A percentile compares a stretch with the other conserved stretches of the same genome.
Conservation (phyloP, 306 rosid genomes). For the Vigna angularis region DNA sequence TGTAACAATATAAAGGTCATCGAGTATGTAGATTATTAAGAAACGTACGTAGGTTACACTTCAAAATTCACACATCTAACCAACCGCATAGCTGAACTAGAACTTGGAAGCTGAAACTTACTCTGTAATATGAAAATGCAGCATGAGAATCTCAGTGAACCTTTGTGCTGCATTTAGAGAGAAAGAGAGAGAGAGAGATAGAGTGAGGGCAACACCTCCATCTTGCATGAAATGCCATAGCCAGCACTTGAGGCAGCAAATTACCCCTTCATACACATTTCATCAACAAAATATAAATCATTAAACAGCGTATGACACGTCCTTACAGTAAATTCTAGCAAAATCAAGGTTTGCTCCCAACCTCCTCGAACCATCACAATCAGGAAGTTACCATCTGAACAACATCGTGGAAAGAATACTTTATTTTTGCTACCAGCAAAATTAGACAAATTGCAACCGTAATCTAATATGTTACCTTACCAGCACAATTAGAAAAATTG, state of each 20-base stretch:
- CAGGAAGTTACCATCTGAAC: neutral
- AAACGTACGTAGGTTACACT: neutral
- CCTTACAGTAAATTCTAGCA: slow-evolving; percentile 10
- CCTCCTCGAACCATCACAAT: slow-evolving; percentile 2
- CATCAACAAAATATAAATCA: slow-evolving; percentile 21
- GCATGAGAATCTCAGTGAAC: neutral
- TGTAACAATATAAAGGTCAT: neutral
- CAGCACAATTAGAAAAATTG: too few species aligned
- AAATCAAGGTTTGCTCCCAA: neutral
- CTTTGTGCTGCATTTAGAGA: slow-evolving; percentile 12
- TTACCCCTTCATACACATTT: slow-evolving; percentile 25
- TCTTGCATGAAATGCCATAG: slow-evolving; percentile 20
- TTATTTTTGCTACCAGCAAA: slow-evolving; percentile 26
- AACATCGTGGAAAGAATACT: slow-evolving; percentile 22
- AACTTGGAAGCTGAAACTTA: slow-evolving; percentile 27
- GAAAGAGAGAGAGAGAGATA: neutral
- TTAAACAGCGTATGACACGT: neutral
- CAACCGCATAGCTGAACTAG: slow-evolving; percentile 9
- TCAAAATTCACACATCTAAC: neutral
- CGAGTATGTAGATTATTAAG: neutral
- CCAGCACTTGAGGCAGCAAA: slow-evolving; percentile 18
- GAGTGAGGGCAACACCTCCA: slow-evolving; percentile 25
- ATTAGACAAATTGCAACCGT: slow-evolving; percentile 46
- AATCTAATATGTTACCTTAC: slow-evolving; percentile 13
- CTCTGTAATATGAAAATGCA: neutral